Evolutionary conservation across 2,329 filamentous ascomycete genomes (phyloP).

Genomic region (Trichoderma lentiforme): DNA sequence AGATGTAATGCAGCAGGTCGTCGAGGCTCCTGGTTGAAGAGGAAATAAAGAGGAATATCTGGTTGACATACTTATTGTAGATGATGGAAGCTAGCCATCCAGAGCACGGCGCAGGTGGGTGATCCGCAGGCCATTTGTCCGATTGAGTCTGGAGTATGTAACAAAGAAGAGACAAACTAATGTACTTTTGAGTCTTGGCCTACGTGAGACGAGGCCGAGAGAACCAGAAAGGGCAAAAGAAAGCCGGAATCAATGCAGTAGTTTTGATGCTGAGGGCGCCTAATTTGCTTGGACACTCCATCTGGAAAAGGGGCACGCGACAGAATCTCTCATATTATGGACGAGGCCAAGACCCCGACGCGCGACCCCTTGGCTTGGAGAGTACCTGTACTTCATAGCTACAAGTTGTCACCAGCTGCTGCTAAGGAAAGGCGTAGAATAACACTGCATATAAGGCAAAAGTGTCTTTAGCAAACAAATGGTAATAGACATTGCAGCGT

Average conservation of each 20-base stretch:
- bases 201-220: neutral
- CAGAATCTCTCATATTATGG: neutral
- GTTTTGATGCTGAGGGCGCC: neutral
- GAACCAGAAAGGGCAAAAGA: neutral
- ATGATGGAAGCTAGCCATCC: neutral
- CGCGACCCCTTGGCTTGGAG: neutral
- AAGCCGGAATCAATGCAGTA: neutral
- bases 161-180: neutral
- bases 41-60: neutral
- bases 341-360: neutral
- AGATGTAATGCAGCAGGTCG: constrained; percentile 3
- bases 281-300: neutral
- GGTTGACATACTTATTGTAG: neutral
- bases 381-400: neutral
- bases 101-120: neutral
- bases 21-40: neutral
- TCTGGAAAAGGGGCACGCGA: constrained; percentile 17
- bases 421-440: neutral
- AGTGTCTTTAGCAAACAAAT: neutral
- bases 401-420: neutral
- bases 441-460: neutral
- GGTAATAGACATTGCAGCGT: neutral
- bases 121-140: neutral
- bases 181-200: neutral
- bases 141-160: neutral